Conservation (phyloP, 768 basidiomycete genomes). For the Mycena maculata region DNA sequence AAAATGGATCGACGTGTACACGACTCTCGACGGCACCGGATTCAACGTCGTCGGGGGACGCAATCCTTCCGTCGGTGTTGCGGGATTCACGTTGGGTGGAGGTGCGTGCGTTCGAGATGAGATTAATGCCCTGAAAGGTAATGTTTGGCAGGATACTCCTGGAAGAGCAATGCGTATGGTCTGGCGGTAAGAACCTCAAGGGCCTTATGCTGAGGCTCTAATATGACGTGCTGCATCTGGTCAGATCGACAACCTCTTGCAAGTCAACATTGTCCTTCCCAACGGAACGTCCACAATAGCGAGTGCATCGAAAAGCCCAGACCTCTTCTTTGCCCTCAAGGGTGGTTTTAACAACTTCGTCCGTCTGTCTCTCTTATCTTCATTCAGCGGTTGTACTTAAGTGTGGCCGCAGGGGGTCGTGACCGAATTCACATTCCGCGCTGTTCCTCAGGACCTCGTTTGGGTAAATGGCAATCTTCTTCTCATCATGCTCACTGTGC, state of each 20-base stretch:
- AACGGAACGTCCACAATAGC: constrained; percentile 20
- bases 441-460: constrained; percentile 20
- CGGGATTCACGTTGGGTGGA: constrained; percentile 29
- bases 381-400: neutral
- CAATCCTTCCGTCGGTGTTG: constrained; percentile 25
- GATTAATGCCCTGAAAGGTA: neutral
- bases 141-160: constrained; percentile 21
- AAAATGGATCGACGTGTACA: constrained; percentile 27
- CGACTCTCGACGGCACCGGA: constrained; percentile 17
- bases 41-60: constrained; percentile 30
- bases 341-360: constrained; percentile 30
- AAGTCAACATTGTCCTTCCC: constrained; percentile 24
- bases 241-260: constrained; percentile 23
- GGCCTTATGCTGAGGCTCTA: neutral
- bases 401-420: constrained; percentile 5
- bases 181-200: constrained; percentile 15
- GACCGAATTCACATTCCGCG: constrained; percentile 27
- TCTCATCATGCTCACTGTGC: neutral
- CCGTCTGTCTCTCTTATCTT: neutral
- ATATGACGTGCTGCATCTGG: neutral
- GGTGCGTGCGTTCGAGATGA: neutral
- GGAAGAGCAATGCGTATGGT: constrained; percentile 28
- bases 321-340: constrained; percentile 26
- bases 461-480: constrained; percentile 1
- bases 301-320: constrained; percentile 6